Base-by-base conservation (phyloP, 768 basidiomycete species). In the Lactifluus subvellereus region DNA sequence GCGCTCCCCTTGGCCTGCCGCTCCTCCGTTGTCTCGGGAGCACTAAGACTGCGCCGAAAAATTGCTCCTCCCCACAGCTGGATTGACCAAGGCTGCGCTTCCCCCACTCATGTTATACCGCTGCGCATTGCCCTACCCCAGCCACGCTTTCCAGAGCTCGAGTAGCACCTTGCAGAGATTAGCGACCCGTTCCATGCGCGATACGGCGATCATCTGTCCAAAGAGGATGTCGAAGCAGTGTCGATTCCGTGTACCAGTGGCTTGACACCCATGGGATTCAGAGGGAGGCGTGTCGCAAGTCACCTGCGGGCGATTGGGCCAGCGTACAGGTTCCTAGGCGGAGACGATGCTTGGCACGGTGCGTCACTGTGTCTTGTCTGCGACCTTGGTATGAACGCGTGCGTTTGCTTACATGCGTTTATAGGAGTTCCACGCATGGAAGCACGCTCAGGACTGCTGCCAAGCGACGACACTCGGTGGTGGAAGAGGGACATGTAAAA, bases 261-360 rank as follows among this genome's bases (percentile, higher is more conserved):
- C 73, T 88, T 22, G 71, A 70, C 1, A 74, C 74, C 2, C 77
- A 84, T 59, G 84, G 80, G 18, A 73, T 87, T n/a, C 64, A 68
- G n/a, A 78, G 80, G 48, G 69, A 75, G 51, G 76, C 81, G 54
- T 67, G 84, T 35, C 65, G 72, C 54, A 78, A 79, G 9, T 85
- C 85, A 4, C 78, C 85, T 1, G 84, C 86, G 1, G 77, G 80
- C 54, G 86, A 87, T 62, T 88, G 84, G 85, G 71, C 85, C 8
- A 82, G 76, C 2, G 68, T 86, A 50, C 79, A 72, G 5, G 71
- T 85, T 10, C 78, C 85, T 0, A 82, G 47, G 85, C 81, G 0
- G 86, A 88, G 71, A 74, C 80, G 61, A 82, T 88, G 80, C 77
- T 88, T 16, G 72, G 80, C 65, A 83, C 87, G 42, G 85, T 85